Evolutionary conservation across 1,139 yeast genomes (phyloP).

Genomic region (Saccharomycopsis hybrid): DNA sequence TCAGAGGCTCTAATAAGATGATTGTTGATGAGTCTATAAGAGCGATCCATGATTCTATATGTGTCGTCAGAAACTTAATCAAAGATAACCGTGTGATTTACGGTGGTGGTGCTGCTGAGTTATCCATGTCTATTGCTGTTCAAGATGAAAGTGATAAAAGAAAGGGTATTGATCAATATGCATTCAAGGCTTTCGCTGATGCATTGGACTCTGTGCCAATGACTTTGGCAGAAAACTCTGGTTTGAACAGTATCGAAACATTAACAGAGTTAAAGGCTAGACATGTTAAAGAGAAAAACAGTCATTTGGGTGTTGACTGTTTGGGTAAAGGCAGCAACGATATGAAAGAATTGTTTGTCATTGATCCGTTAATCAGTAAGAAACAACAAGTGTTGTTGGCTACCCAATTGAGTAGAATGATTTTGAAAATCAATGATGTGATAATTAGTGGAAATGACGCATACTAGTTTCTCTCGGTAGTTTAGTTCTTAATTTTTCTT

Average conservation of each 20-base stretch:
- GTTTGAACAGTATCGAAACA: slow-evolving; percentile 88
- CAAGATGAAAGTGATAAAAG: slow-evolving; percentile 88
- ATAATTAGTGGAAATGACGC: slow-evolving; percentile 87
- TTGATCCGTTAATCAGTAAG: slow-evolving; percentile 96
- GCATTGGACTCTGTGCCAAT: slow-evolving; percentile 92
- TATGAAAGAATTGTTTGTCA: slow-evolving; percentile 90
- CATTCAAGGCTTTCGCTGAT: slow-evolving; percentile 88
- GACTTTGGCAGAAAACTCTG: slow-evolving; percentile 95
- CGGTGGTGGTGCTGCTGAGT: slow-evolving; percentile 98
- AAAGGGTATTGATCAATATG: slow-evolving; percentile 94
- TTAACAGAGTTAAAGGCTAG: slow-evolving; percentile 76
- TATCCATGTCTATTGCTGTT: slow-evolving; percentile 87
- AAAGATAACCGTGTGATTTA: slow-evolving; percentile 91
- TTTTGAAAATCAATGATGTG: slow-evolving; percentile 91
- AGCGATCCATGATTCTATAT: slow-evolving; percentile 92
- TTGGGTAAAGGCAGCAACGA: slow-evolving; percentile 80
- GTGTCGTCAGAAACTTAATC: slow-evolving; percentile 94
- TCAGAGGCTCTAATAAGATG: slow-evolving; percentile 96
- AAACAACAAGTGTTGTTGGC: slow-evolving; percentile 93
- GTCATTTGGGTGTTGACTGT: slow-evolving; percentile 89
- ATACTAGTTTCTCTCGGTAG: slow-evolving; percentile 42
- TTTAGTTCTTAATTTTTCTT: too few species aligned
- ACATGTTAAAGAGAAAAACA: slow-evolving; percentile 66
- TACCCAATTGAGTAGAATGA: slow-evolving; percentile 96
- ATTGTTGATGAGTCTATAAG: slow-evolving; percentile 95